These are phyloP conservation scores for Blastobotrys capitulatus DNA, from an alignment of 1,139 yeast genomes.

Conservation along the genomic window DNA sequence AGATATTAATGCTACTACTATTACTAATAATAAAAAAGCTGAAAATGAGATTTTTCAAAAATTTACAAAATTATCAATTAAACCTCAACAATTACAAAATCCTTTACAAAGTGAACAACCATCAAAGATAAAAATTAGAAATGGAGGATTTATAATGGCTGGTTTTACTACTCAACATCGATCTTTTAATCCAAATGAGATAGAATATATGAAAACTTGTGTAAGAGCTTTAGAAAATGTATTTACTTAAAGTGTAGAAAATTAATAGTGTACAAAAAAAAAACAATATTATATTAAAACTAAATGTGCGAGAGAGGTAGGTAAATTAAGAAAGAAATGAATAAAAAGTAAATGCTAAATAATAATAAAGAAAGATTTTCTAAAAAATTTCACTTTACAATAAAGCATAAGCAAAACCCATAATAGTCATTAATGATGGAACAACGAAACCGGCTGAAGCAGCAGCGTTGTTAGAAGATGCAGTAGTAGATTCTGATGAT, in stretches of 20 bases:
- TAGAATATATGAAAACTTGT: constrained; percentile 42
- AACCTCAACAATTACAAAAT: neutral
- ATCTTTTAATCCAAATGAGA: constrained; percentile 38
- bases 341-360: neutral
- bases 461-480: constrained; percentile 14
- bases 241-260: neutral
- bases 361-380: neutral
- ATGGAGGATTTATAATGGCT: constrained; percentile 56
- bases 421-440: constrained; percentile 6
- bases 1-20: neutral
- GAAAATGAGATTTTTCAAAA: constrained; percentile 7
- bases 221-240: constrained; percentile 26
- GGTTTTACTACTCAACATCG: constrained; percentile 40
- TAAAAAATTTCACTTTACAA: constrained; percentile 2
- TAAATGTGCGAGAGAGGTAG: neutral
- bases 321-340: constrained; percentile 1
- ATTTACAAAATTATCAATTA: constrained; percentile 4
- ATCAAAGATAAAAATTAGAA: constrained; percentile 40
- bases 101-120: constrained; percentile 5
- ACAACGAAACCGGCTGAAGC: constrained; percentile 7
- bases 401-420: constrained; percentile 8
- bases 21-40: too few species aligned
- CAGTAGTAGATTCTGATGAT: constrained; percentile 14
- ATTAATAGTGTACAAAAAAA: neutral
- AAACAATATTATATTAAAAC: neutral